Evolutionary conservation across 192 early-diverging fungal species (phyloP), one percentile per base, ranked within the genome.

Genomic region (Endogone sp.): DNA sequence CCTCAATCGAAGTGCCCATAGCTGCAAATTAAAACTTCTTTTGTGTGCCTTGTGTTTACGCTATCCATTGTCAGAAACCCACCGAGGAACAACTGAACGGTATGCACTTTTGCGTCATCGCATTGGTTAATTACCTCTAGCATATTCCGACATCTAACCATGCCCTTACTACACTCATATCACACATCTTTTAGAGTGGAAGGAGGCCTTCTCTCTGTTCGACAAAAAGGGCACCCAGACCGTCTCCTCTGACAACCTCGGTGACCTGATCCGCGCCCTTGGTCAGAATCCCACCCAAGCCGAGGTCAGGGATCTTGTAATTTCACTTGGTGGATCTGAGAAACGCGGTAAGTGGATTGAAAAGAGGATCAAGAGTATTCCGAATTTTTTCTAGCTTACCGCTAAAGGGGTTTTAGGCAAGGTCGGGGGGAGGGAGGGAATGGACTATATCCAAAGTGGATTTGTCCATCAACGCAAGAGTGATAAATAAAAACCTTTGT

Each of bases 261-360:
- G 92, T 61, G 88, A 90, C 54, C 77, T 93, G 55, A 72, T 93
- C 69, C 90, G 92, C 58, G 91, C 90, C 59, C 76, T 93, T 24
- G 90, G 89, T 11, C 90, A 91, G 70, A 93, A 92, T 71, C 92
- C 91, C 31, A 88, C 92, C 23, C 87, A 93, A 71, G 79, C 86
- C 29, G 89, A 93, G 69, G 89, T 93, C 28, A 76, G 74, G 57
- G 85, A 90, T 37, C 79, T 92, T 24, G 77, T 82, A 10, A 81
- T 79, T 37, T 68, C 65, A 20, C 66, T 71, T 49, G 72, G 70
- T 21, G 73, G 72, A 31, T 71, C 69, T 58, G 77, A 74, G 2
- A 75, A 64, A 22, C 65, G 73, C 59, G 77, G 77, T 79, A 74
- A 31, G 63, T 21, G 16, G 9, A 49, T 49, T 49, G 0, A 16